These are phyloP conservation scores for Collybiopsis confluens DNA, from an alignment of 768 basidiomycete genomes.

Conservation along the genomic window DNA sequence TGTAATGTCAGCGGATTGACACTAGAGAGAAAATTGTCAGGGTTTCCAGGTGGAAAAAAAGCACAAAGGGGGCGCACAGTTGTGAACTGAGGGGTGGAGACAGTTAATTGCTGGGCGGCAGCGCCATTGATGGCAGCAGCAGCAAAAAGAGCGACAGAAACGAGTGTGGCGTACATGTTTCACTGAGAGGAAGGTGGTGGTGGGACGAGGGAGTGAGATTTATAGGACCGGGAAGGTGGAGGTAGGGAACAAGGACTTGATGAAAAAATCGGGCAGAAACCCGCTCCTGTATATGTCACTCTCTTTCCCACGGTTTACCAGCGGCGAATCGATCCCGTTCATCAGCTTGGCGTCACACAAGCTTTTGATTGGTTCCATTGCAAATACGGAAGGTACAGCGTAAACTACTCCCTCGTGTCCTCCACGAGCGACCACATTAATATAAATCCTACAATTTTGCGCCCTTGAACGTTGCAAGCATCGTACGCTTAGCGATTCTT, in stretches of 20 bases:
- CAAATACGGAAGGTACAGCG: background rate
- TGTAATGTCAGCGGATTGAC: conserved; percentile 41
- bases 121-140: conserved; percentile 48
- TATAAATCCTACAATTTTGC: conserved; percentile 35
- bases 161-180: conserved; percentile 76
- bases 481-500: conserved; percentile 67
- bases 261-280: conserved; percentile 21
- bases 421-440: background rate
- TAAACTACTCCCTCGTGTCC: background rate
- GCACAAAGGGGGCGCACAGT: conserved; percentile 1
- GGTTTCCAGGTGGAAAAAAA: background rate
- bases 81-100: conserved; percentile 41
- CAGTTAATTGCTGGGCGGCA: conserved; percentile 43
- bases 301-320: conserved; percentile 7
- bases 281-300: conserved; percentile 7
- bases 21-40: conserved; percentile 35
- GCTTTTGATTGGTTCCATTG: background rate
- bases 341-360: conserved; percentile 13
- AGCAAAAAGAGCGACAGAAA: conserved; percentile 68
- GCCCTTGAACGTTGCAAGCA: conserved; percentile 57
- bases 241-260: conserved; percentile 14
- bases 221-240: conserved; percentile 20
- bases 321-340: background rate
- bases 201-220: conserved; percentile 15
- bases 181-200: conserved; percentile 13